Conservation (phyloP, 1,139 yeast species). For the Geotrichum australiense region DNA sequence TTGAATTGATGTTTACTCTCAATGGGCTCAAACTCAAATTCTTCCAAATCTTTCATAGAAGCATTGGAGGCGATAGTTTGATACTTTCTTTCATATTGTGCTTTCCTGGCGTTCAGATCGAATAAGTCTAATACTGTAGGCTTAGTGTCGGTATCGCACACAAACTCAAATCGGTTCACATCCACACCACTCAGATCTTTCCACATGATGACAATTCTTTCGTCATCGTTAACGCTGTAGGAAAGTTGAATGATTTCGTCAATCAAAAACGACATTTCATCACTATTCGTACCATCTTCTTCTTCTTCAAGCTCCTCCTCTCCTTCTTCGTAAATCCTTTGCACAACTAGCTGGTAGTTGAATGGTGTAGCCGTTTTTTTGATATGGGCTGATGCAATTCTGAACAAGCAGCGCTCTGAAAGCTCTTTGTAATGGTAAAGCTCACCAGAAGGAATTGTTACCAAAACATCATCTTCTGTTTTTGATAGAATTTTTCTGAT, state of each 20-base stretch:
- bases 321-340: conserved; percentile 62
- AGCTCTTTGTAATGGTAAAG: conserved; percentile 70
- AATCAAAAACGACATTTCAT: conserved; percentile 64
- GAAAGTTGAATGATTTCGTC: conserved; percentile 51
- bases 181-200: conserved; percentile 72
- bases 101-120: conserved; percentile 55
- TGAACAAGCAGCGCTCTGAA: conserved; percentile 69
- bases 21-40: conserved; percentile 39
- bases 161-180: conserved; percentile 70
- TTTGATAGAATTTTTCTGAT: conserved; percentile 61
- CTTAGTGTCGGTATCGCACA: conserved; percentile 56
- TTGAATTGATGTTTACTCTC: conserved; percentile 1
- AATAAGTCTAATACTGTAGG: conserved; percentile 55
- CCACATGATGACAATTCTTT: conserved; percentile 63
- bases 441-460: conserved; percentile 73
- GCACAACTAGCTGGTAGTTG: conserved; percentile 65
- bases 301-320: conserved; percentile 46
- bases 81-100: conserved; percentile 74
- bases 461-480: conserved; percentile 58
- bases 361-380: conserved; percentile 60
- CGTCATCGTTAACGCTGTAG: conserved; percentile 40
- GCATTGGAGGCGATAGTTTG: conserved; percentile 38
- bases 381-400: conserved; percentile 59
- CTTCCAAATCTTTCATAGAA: conserved; percentile 42
- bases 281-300: conserved; percentile 29